phyloP scores from a whole-genome alignment of 164 flowering plant genomes.

The Nelumbo lutea region DNA sequence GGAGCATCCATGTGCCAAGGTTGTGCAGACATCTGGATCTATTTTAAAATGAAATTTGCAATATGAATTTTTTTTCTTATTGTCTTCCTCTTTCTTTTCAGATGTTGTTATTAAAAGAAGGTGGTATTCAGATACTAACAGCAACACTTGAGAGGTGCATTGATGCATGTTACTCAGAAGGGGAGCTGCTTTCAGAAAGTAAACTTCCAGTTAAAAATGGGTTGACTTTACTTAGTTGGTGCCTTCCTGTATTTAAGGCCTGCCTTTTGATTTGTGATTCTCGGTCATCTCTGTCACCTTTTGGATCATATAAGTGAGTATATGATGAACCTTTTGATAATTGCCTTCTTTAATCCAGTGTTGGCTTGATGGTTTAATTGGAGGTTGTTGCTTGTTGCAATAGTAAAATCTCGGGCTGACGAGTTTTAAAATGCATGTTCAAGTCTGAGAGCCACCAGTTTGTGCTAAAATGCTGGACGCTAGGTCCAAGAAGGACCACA shows the following conservation, averaged over 20 bases:
- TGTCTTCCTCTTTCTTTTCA: conserved; percentile 21
- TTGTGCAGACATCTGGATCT: conserved; percentile 14
- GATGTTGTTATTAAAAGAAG: conserved; percentile 60
- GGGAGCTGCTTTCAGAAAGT: conserved; percentile 30
- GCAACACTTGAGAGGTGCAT: conserved; percentile 50
- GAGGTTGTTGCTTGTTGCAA: no score
- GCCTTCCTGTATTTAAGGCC: conserved; percentile 59
- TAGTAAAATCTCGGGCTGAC: no score
- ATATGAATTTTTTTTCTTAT: not conserved
- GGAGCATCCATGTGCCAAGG: conserved; percentile 93
- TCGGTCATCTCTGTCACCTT: conserved; percentile 18
- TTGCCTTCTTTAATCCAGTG: not conserved
- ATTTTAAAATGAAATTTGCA: not conserved
- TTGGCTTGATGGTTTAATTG: no score
- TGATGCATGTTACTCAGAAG: conserved; percentile 35
- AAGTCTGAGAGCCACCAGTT: not conserved
- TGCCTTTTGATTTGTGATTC: conserved; percentile 46
- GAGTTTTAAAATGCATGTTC: no score
- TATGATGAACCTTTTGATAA: not conserved
- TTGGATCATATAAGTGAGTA: conserved; percentile 43
- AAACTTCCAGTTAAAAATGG: conserved; percentile 30
- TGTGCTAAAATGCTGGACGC: not conserved
- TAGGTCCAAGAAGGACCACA: not conserved
- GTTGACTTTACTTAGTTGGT: conserved; percentile 47
- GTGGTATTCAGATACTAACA: conserved; percentile 37